phyloP scores from a whole-genome alignment of 2,329 filamentous ascomycete genomes.

The Dichotomopilus funicola region DNA sequence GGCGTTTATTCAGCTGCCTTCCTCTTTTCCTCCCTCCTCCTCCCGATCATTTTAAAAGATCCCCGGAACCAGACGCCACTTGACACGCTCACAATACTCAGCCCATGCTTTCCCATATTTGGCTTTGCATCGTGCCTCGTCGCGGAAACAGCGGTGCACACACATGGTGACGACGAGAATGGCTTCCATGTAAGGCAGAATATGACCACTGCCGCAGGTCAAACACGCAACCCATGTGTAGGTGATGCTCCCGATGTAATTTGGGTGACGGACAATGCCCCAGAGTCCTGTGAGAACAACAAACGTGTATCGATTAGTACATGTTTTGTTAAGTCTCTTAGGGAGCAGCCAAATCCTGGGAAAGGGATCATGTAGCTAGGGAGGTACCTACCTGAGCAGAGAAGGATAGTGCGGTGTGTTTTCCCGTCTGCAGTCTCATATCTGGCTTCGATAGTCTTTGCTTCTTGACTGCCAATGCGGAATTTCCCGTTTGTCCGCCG shows the following conservation, averaged over 20 bases:
- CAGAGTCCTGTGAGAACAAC: neutral
- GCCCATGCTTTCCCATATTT: neutral
- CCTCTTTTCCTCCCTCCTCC: neutral
- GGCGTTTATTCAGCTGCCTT: no score
- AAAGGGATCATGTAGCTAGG: neutral
- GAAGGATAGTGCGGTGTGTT: neutral
- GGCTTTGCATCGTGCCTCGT: neutral
- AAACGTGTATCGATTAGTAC: neutral
- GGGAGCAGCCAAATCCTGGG: neutral
- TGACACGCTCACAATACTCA: neutral
- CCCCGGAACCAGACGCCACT: neutral
- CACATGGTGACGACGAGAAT: neutral
- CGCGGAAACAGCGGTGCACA: slow-evolving; percentile 1
- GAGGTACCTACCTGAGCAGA: neutral
- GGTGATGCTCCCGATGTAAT: neutral
- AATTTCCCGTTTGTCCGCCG: neutral
- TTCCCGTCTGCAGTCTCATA: neutral
- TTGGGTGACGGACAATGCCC: neutral
- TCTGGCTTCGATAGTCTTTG: neutral
- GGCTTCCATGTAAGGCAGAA: neutral
- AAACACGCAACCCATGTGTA: neutral
- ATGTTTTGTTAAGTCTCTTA: neutral
- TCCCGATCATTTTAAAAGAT: neutral
- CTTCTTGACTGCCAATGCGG: neutral
- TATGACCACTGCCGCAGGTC: neutral